phyloP scores from a whole-genome alignment of 768 basidiomycete genomes.

The Amanita muscaria region DNA sequence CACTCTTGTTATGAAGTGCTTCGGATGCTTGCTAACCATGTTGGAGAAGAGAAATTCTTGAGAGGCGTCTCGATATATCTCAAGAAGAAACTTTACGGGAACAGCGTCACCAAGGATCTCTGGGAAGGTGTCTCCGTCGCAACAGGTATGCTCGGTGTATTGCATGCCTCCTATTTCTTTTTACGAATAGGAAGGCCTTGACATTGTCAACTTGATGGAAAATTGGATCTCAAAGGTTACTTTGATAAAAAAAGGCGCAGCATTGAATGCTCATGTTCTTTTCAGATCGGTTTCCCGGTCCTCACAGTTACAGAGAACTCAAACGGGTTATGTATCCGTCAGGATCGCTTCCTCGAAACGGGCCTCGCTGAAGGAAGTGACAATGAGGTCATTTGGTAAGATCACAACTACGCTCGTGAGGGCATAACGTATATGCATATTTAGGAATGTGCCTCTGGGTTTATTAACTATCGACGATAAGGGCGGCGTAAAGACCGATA shows the following conservation, averaged over 20 bases:
- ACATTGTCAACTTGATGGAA: conserved; percentile 77
- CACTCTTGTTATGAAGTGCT: conserved; percentile 45
- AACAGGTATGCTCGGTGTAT: conserved; percentile 33
- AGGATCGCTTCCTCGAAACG: conserved; percentile 88
- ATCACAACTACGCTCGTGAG: background rate
- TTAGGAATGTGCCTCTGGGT: conserved; percentile 75
- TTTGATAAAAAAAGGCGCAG: background rate
- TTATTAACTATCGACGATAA: conserved; percentile 52
- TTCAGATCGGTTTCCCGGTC: conserved; percentile 76
- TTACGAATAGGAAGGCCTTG: conserved; percentile 32
- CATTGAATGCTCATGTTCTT: conserved; percentile 17
- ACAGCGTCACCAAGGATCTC: conserved; percentile 77
- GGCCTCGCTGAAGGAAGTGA: conserved; percentile 73
- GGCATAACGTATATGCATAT: conserved; percentile 1
- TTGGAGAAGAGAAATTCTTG: conserved; percentile 84
- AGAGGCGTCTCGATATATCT: conserved; percentile 88
- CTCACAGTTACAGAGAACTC: conserved; percentile 73
- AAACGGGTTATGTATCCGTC: conserved; percentile 68
- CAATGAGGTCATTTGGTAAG: conserved; percentile 80
- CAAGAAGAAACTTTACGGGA: conserved; percentile 78
- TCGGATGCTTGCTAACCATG: conserved; percentile 84
- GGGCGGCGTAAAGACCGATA: conserved; percentile 54
- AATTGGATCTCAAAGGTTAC: conserved; percentile 81
- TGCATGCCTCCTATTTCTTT: background rate
- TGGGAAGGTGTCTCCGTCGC: conserved; percentile 80